Base-by-base conservation (phyloP, 2,329 filamentous ascomycete species). In the Alternaria arbusti region DNA sequence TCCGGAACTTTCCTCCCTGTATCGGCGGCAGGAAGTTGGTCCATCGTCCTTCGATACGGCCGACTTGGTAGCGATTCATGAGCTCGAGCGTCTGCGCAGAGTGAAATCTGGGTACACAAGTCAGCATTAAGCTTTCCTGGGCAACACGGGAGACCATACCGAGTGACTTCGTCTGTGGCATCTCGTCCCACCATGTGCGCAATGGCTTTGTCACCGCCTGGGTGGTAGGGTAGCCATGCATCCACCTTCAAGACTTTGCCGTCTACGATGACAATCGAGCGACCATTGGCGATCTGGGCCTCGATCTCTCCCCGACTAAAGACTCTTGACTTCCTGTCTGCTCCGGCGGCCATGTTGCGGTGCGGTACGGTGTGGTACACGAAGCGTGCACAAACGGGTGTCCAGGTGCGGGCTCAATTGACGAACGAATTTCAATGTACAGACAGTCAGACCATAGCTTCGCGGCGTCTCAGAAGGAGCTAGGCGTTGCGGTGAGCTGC, bases 111-210 rank as follows among this genome's bases (percentile, higher is more conserved):
- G 26, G 4, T n/a, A 17, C 22, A 30, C 47, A 36, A 40, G 52
- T 73, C 59, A 71, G 65, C 44, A 49, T 3, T 26, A 5, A 28
- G 12, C 46, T 32, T 15, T 3, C 1, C 12, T 51, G 1, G 9
- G 25, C 44, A 22, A 49, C 46, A 40, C 17, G 44, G 22, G 20
- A 13, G 10, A 59, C 84, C 90, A 54, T 86, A 97, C 93, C 90
- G 92, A 79, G 91, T 93, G 65, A 98, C 90, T 81, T 98, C 96
- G 79, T 97, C 94, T 11, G 95, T 97, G 54, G 93, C 95, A 87
- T 97, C 94, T 81, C 91, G 89, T 65, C 94, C 94, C 64, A 98
- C 88, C 93, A 97, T 96, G 78, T 99, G 96, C 78, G 89, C 84
- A 68, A 99, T 96, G 58, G 95, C 88, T 81, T 94, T 96, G 73